Conservation (phyloP, 768 basidiomycete genomes). For the Tulasnella sp. region DNA sequence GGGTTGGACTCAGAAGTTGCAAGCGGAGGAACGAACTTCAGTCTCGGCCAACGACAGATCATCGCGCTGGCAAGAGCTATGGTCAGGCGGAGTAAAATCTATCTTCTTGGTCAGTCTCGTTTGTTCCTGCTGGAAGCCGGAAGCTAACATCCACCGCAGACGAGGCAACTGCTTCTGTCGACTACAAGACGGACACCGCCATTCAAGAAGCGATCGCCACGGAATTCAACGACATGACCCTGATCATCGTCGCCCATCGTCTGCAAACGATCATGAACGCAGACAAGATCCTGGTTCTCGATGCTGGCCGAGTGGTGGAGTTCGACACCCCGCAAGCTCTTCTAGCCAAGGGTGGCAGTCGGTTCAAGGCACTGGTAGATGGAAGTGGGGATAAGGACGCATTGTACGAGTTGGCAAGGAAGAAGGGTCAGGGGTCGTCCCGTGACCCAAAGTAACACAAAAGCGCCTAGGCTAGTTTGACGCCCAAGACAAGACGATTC, state of each 20-base stretch:
- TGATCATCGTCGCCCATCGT: conserved; percentile 68
- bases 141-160: conserved; percentile 18
- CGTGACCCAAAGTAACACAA: neutral
- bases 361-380: conserved; percentile 59
- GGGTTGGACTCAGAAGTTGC: conserved; percentile 44
- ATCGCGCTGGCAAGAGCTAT: conserved; percentile 47
- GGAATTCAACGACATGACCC: conserved; percentile 52
- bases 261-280: conserved; percentile 64
- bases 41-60: conserved; percentile 51
- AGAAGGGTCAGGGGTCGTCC: conserved; percentile 1
- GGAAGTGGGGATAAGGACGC: conserved; percentile 58
- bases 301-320: conserved; percentile 58
- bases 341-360: conserved; percentile 55
- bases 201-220: conserved; percentile 62
- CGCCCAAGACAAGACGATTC: neutral
- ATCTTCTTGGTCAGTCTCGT: conserved; percentile 36
- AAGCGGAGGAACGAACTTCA: conserved; percentile 48
- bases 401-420: conserved; percentile 45
- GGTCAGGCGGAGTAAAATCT: conserved; percentile 36
- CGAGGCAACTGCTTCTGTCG: conserved; percentile 42
- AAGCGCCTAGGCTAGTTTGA: neutral
- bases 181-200: conserved; percentile 59
- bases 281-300: conserved; percentile 60
- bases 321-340: conserved; percentile 59
- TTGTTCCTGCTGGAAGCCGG: too few species aligned